Conservation (phyloP, 179 eudicot species). For the Pouteria campechiana region DNA sequence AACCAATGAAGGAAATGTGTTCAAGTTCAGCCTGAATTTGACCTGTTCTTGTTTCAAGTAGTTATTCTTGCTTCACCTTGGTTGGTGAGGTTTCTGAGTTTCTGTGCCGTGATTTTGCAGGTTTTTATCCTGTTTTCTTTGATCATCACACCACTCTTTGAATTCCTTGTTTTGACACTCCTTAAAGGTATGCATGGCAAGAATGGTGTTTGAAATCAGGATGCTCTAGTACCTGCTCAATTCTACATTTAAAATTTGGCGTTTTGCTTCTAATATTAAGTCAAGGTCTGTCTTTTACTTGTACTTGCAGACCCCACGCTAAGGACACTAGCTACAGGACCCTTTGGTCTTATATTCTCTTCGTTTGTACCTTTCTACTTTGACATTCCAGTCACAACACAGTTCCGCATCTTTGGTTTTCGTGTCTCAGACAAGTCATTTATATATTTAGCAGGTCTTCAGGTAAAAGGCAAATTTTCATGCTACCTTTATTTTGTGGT, state of each 20-base stretch:
- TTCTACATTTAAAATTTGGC: too few relatives aligned
- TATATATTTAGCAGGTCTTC: constrained; percentile 92
- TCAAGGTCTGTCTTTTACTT: neutral
- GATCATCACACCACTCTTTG: constrained; percentile 46
- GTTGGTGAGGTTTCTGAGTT: too few relatives aligned
- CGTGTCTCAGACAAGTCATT: constrained; percentile 87
- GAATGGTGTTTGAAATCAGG: too few relatives aligned
- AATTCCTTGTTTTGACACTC: constrained; percentile 41
- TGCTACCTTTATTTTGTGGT: too few relatives aligned
- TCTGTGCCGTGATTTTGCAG: too few relatives aligned
- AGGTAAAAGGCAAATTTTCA: constrained; percentile 55
- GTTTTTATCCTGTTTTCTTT: constrained; percentile 81
- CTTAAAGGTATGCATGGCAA: constrained; percentile 74
- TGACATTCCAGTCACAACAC: constrained; percentile 87
- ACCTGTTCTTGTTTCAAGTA: too few relatives aligned
- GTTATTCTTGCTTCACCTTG: too few relatives aligned
- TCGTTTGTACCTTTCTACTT: constrained; percentile 86
- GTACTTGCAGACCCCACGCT: constrained; percentile 59
- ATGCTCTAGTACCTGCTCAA: too few relatives aligned
- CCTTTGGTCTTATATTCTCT: constrained; percentile 83
- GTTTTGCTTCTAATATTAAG: neutral
- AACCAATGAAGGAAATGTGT: too few relatives aligned
- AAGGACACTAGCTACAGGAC: constrained; percentile 61
- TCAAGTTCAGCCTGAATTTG: too few relatives aligned
- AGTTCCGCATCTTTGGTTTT: constrained; percentile 63